Conservation (phyloP, 768 basidiomycete species). For the Tricholoma furcatifolium region DNA sequence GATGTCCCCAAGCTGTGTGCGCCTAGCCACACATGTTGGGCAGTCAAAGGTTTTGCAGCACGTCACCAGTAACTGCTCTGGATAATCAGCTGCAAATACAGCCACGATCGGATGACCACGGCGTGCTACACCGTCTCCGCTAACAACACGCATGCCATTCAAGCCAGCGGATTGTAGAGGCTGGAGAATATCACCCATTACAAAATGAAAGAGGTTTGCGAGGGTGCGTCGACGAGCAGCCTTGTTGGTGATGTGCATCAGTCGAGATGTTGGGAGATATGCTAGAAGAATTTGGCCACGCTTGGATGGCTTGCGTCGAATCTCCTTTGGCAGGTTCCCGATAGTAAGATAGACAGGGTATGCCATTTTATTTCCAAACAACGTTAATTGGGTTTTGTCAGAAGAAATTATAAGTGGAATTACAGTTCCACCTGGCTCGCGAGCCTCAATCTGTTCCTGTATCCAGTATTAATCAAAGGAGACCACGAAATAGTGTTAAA, state of each 20-base stretch:
- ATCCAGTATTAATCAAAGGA: too few relatives aligned
- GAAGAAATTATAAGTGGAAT: conserved; percentile 43
- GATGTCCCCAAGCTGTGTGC: background rate
- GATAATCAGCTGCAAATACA: background rate
- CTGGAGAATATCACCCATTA: background rate
- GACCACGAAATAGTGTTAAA: background rate
- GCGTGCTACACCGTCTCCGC: background rate
- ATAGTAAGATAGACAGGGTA: conserved; percentile 17
- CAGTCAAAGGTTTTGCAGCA: background rate
- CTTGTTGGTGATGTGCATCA: background rate
- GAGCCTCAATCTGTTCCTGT: conserved; percentile 17
- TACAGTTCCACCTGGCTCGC: conserved; percentile 27
- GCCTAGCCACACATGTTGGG: background rate
- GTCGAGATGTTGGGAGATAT: background rate
- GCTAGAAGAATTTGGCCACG: background rate
- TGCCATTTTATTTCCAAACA: too few relatives aligned
- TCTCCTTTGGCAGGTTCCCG: too few relatives aligned
- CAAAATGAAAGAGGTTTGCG: background rate
- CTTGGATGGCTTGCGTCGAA: background rate
- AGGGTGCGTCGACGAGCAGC: background rate
- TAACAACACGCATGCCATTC: background rate
- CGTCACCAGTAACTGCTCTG: background rate
- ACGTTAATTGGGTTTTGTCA: too few relatives aligned
- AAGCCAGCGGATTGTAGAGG: background rate
- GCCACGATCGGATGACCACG: background rate